Evolutionary conservation across 208 protist species (phyloP), one percentile per base, ranked within the genome.

Genomic region (Leishmania lainsoni): DNA sequence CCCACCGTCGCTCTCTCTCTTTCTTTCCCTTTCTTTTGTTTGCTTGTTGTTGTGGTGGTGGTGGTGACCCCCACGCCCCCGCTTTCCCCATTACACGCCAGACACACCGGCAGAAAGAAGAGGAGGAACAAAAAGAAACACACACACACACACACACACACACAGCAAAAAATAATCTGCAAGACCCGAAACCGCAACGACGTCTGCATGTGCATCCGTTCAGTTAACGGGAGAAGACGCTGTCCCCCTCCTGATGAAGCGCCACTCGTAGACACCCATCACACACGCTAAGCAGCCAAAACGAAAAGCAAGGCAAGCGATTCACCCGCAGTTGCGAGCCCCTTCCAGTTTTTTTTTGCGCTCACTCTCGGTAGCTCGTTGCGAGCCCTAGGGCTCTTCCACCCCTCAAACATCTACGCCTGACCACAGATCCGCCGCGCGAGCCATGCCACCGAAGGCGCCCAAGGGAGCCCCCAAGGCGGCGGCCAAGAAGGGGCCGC

Each of bases 381-480:
- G 42, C 32, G 9, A 29, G 20, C 45, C 45, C 10, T 29, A 32
- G 2, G 22, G n/a, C 22, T 6, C 35, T 63, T 9, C 39, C 49
- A 32, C 39, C 74, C 22, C 22, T 20, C 56, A 12, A 32, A 26
- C 74, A 17, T 22, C 6, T 20, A 61, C 74, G 22, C 8, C 6
- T 39, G 20, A 49, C 9, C 54, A 68, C 49, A 76, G 20, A 52
- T 54, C 39, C 14, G 2, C 72, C 29, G 49, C 59, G 22, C 56
- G 22, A 76, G 81, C 70, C n/a, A 98, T 98, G 95, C 95, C 93
- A 22, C 95, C 93, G 9, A 96, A 96, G 79, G 92, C 85, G 68
- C 86, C 86, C 45, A 97, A 97, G 82, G 90, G 86, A 1, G 86
- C 85, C 8, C 93, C 93, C 76, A 95, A 93, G 83, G 87, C 85